Conservation (phyloP, 2,329 filamentous ascomycete genomes). For the Annulohypoxylon truncatum region DNA sequence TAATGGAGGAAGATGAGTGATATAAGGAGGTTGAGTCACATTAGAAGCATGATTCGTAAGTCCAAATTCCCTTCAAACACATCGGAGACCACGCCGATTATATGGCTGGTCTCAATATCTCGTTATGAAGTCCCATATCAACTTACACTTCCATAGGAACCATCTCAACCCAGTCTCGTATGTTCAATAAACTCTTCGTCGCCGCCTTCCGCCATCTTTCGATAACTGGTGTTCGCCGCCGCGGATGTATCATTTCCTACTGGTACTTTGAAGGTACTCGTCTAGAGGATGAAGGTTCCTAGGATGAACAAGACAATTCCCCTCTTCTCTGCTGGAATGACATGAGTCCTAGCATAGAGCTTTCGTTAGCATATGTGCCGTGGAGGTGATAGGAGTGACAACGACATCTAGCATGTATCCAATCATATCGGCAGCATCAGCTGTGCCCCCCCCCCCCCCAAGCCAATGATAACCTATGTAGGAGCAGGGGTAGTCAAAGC, state of each 20-base stretch:
- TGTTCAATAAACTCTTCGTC: background rate
- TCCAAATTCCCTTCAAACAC: background rate
- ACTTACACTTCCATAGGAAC: background rate
- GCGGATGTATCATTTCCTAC: background rate
- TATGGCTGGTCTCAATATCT: background rate
- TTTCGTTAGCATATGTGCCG: background rate
- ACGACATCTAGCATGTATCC: background rate
- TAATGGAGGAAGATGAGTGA: background rate
- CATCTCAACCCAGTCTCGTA: background rate
- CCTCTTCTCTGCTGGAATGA: background rate
- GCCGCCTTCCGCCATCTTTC: background rate
- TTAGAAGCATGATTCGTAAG: background rate
- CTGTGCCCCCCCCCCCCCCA: background rate
- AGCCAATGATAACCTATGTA: background rate
- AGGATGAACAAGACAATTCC: background rate
- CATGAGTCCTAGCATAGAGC: background rate
- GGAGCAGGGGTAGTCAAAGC: background rate
- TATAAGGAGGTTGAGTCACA: background rate
- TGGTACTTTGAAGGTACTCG: slow-evolving; percentile 2
- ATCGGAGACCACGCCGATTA: background rate
- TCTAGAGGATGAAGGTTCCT: background rate
- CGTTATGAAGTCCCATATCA: background rate
- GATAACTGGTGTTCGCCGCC: background rate
- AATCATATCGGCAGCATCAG: background rate
- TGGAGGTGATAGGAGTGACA: background rate